Evolutionary conservation across 2,329 filamentous ascomycete species (phyloP).

Genomic region (Botrytis cinerea): DNA sequence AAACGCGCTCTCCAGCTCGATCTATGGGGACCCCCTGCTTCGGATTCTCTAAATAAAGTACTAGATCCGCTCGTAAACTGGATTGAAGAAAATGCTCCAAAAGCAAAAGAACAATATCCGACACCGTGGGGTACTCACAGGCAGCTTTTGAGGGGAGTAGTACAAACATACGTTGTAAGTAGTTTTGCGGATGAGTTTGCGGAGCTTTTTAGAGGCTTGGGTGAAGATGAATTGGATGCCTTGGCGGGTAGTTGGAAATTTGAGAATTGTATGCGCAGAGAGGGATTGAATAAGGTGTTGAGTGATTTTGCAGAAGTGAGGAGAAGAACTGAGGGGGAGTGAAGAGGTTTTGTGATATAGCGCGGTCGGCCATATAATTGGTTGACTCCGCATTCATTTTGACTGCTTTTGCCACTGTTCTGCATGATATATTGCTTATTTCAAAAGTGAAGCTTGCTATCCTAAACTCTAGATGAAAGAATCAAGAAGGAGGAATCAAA

Average conservation of each 20-base stretch:
- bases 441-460: background rate
- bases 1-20: conserved; percentile 56
- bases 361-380: background rate
- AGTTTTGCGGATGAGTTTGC: conserved; percentile 57
- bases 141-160: conserved; percentile 49
- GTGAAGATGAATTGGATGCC: conserved; percentile 52
- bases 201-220: conserved; percentile 54
- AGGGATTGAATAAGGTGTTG: conserved; percentile 40
- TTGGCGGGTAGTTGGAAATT: conserved; percentile 52
- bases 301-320: conserved; percentile 30
- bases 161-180: conserved; percentile 53
- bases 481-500: background rate
- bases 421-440: background rate
- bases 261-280: conserved; percentile 52
- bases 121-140: conserved; percentile 52
- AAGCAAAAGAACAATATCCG: conserved; percentile 32
- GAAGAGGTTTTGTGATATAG: background rate
- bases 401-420: background rate
- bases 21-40: conserved; percentile 52
- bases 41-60: conserved; percentile 39
- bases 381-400: too few species aligned
- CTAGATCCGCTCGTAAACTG: conserved; percentile 29
- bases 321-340: background rate
- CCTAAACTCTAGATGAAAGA: accelerated
- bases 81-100: conserved; percentile 50